Base-by-base conservation (phyloP, 352 stramenopile species). In the Aphanomyces astaci region DNA sequence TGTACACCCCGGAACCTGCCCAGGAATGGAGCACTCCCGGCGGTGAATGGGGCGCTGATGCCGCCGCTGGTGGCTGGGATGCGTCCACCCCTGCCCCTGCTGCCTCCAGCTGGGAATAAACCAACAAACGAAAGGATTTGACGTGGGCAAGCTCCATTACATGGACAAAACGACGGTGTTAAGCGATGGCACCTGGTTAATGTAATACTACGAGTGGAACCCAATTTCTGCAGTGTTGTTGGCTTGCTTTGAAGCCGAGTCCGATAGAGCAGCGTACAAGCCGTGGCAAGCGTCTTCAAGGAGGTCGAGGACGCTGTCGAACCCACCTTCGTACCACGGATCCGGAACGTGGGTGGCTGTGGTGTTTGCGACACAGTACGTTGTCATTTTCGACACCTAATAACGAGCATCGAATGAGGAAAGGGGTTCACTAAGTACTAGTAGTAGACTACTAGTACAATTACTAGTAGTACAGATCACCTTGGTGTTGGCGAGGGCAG, bases 121-220 rank as follows among this genome's bases (percentile, higher is more conserved):
- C 62, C 55, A 66, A 31, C 59, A 30, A 46, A 17, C 48, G 62
- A 68, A 68, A 68, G 51, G 62, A 62, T 62, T 59, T 68, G 51
- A 68, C 27, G 25, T 28, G n/a, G 51, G 36, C 25, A 43, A 31
- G 62, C n/a, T 68, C 28, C 30, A 43, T 83, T 78, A 84, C 86
- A 95, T 95, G 86, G 86, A 95, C 92, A 93, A 95, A 75, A 95
- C 86, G 86, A 95, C 82, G 86, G 84, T 91, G 86, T 95, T 93
- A 86, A 87, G 86, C 86, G 86, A 95, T 95, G 86, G 84, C 86
- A 90, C 84, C 83, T 79, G 86, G 86, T 95, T 95, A 95, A 95
- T 94, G 86, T 80, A 76, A 89, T 80, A 49, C 33, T 64, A 62
- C 24, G 13, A 57, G 22, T 3, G 31, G 22, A 25, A 36, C 51